Evolutionary conservation across 495 filamentous ascomycete genomes (phyloP).

Genomic region (Penicillium paradoxum): DNA sequence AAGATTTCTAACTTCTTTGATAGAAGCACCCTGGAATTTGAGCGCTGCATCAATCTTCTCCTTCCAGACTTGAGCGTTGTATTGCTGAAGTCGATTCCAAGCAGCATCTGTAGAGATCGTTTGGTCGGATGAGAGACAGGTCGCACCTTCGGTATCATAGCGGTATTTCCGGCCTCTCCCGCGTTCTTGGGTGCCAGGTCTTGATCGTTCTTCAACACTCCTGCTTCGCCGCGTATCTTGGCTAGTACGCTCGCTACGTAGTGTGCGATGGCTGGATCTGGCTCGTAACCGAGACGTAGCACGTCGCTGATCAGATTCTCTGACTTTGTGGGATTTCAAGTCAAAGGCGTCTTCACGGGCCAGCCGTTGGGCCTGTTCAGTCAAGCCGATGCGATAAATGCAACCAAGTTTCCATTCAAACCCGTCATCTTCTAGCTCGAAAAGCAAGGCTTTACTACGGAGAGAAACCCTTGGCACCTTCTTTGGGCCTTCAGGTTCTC

Average conservation of each 20-base stretch:
- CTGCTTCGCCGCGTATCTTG: conserved; percentile 49
- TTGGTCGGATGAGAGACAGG: conserved; percentile 60
- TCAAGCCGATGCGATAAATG: conserved; percentile 82
- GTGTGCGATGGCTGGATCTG: conserved; percentile 43
- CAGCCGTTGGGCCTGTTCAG: conserved; percentile 83
- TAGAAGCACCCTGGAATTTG: conserved; percentile 60
- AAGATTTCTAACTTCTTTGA: conserved; percentile 71
- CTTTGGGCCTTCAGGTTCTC: conserved; percentile 78
- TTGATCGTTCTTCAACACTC: conserved; percentile 45
- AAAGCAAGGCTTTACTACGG: conserved; percentile 71
- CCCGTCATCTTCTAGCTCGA: conserved; percentile 90
- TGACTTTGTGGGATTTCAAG: conserved; percentile 80
- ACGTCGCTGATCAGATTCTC: conserved; percentile 55
- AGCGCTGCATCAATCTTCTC: conserved; percentile 77
- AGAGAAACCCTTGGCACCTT: conserved; percentile 78
- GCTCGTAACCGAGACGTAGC: conserved; percentile 48
- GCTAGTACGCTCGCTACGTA: conserved; percentile 42
- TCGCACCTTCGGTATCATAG: conserved; percentile 75
- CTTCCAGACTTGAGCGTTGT: conserved; percentile 91
- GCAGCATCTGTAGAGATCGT: conserved; percentile 71
- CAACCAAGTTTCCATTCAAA: conserved; percentile 96
- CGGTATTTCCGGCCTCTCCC: conserved; percentile 50
- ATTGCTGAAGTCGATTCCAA: conserved; percentile 63
- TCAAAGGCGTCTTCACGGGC: conserved; percentile 87
- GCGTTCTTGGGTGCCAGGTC: conserved; percentile 23